phyloP scores from a whole-genome alignment of 345 rosid species.

The Syzygium aqueum region DNA sequence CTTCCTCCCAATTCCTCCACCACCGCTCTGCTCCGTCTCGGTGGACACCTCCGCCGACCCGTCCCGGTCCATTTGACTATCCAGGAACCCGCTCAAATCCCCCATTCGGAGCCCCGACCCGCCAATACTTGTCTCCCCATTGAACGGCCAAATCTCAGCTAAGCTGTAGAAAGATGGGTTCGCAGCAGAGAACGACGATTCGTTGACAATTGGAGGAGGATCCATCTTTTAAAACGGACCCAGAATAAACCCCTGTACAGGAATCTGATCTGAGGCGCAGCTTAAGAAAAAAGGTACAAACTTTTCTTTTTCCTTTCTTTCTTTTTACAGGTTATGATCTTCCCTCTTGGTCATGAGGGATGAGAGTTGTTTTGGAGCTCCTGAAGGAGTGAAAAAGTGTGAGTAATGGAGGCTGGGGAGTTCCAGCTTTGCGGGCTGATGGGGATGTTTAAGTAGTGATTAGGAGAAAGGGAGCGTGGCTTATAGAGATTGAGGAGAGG shows the following conservation, averaged over 20 bases:
- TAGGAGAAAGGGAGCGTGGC: background rate
- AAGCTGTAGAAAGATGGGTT: conserved; percentile 76
- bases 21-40: conserved; percentile 7
- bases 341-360: background rate
- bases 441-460: background rate
- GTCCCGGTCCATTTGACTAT: background rate
- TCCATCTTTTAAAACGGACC: conserved; percentile 39
- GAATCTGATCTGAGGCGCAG: background rate
- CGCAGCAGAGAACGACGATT: conserved; percentile 69
- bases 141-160: conserved; percentile 85
- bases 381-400: background rate
- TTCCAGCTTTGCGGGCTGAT: background rate
- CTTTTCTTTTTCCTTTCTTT: background rate
- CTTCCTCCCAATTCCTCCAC: conserved; percentile 18
- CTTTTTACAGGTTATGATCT: background rate
- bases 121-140: conserved; percentile 6
- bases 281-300: background rate
- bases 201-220: conserved; percentile 75
- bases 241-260: background rate
- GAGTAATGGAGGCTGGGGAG: background rate
- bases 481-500: background rate
- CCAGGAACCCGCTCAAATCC: background rate
- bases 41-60: conserved; percentile 1
- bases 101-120: conserved; percentile 1
- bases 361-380: background rate